A percentile compares a stretch with the other conserved stretches of the same genome.
Evolutionary conservation across 2,329 filamentous ascomycete genomes (phyloP).

Genomic region (Fusarium sp.): DNA sequence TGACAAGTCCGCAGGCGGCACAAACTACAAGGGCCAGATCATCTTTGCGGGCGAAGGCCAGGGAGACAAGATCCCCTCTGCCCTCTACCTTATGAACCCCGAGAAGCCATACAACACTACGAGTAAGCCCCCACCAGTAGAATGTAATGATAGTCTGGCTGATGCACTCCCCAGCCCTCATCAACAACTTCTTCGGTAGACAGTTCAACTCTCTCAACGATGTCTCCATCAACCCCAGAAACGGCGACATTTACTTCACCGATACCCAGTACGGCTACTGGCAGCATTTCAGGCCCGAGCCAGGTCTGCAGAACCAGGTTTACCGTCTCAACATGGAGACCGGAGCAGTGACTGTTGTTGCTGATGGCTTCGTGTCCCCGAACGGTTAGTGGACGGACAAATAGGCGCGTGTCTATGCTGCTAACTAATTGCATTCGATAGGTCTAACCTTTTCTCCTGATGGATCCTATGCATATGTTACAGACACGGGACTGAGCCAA

Average conservation of each 20-base stretch:
- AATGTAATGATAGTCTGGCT: background rate
- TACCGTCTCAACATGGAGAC: conserved; percentile 65
- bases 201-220: conserved; percentile 72
- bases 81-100: conserved; percentile 42
- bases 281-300: conserved; percentile 66
- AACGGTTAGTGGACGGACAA: conserved; percentile 54
- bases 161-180: conserved; percentile 48
- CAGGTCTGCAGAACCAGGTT: conserved; percentile 66
- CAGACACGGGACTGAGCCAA: conserved; percentile 63
- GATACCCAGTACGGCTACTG: conserved; percentile 69
- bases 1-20: conserved; percentile 51
- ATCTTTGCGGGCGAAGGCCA: conserved; percentile 63
- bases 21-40: conserved; percentile 61
- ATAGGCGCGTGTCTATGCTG: fast-evolving
- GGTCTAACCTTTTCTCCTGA: conserved; percentile 67
- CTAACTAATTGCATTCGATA: conserved; percentile 19
- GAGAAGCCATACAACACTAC: conserved; percentile 61
- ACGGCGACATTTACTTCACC: conserved; percentile 72
- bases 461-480: conserved; percentile 63
- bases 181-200: conserved; percentile 70
- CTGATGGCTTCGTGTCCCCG: conserved; percentile 65
- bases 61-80: conserved; percentile 48
- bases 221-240: conserved; percentile 61
- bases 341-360: conserved; percentile 63
- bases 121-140: conserved; percentile 39